phyloP scores from a whole-genome alignment of 192 early-diverging fungal species.

The Coemansia brasiliensis region DNA sequence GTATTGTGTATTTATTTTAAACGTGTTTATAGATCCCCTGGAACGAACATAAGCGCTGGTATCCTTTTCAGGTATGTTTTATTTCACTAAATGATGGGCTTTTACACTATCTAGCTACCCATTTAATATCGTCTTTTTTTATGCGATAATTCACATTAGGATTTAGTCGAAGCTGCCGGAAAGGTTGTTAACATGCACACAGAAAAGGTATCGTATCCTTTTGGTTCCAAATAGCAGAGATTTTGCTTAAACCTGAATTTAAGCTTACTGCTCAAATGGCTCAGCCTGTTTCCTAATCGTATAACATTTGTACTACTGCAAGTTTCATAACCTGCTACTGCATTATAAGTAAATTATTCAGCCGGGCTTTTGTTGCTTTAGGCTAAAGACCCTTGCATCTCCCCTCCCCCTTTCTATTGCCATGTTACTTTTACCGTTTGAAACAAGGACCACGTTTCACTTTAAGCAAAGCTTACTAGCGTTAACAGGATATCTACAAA shows the following conservation, averaged over 20 bases:
- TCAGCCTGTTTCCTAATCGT: background rate
- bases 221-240: too few relatives aligned
- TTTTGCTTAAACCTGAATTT: too few relatives aligned
- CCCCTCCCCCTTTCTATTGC: too few relatives aligned
- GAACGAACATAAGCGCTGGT: too few relatives aligned
- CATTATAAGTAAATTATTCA: background rate
- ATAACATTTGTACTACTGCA: background rate
- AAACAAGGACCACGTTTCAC: constrained; percentile 7
- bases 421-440: background rate
- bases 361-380: background rate
- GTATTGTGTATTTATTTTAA: too few relatives aligned
- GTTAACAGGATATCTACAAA: too few relatives aligned
- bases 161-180: background rate
- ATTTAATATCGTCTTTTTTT: background rate
- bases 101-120: too few relatives aligned
- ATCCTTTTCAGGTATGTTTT: too few relatives aligned
- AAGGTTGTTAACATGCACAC: constrained; percentile 33
- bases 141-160: background rate
- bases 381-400: too few relatives aligned
- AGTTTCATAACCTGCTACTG: background rate
- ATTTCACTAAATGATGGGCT: too few relatives aligned
- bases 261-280: too few relatives aligned
- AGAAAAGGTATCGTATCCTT: constrained; percentile 54
- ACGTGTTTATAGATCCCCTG: too few relatives aligned
- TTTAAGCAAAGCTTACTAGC: background rate